A percentile compares a stretch with the other conserved stretches of the same genome.
Evolutionary conservation across 352 stramenopile genomes (phyloP).

Genomic region (Globisporangium iwayamae): DNA sequence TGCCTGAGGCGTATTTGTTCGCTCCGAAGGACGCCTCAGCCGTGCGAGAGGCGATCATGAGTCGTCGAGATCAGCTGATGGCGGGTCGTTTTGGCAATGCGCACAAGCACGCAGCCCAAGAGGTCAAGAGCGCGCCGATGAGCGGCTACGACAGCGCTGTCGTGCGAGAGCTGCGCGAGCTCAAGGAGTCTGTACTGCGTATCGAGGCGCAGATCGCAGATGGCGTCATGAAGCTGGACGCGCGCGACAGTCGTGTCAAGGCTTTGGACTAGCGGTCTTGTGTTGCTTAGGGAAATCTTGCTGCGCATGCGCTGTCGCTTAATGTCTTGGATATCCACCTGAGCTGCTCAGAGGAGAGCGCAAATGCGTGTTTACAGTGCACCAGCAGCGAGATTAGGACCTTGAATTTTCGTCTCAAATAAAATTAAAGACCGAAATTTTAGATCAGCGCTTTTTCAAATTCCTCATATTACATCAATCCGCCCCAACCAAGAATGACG

Average conservation of each 20-base stretch:
- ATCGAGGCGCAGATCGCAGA: slow-evolving; percentile 17
- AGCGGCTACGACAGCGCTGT: slow-evolving; percentile 2
- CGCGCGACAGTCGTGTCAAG: neutral
- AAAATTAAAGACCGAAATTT: too few relatives aligned
- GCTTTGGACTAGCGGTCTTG: neutral
- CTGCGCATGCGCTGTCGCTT: too few relatives aligned
- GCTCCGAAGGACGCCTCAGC: slow-evolving; percentile 29
- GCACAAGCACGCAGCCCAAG: neutral
- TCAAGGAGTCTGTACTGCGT: slow-evolving; percentile 22
- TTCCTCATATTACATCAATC: neutral
- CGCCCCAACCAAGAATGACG: neutral
- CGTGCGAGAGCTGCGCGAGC: slow-evolving; percentile 17
- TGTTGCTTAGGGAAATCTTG: too few relatives aligned
- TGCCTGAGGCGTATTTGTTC: slow-evolving; percentile 27
- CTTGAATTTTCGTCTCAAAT: too few relatives aligned
- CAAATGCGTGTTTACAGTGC: too few relatives aligned
- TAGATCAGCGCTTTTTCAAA: too few relatives aligned
- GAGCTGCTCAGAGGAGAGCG: too few relatives aligned
- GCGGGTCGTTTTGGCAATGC: slow-evolving; percentile 17
- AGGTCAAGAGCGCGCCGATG: neutral
- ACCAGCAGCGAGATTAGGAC: too few relatives aligned
- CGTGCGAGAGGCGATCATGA: slow-evolving; percentile 40
- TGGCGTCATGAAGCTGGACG: neutral
- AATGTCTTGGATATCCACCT: too few relatives aligned
- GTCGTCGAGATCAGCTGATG: slow-evolving; percentile 37